phyloP scores from a whole-genome alignment of 108 stramenopile species.

The Pseudonitzschia delicatissima region DNA sequence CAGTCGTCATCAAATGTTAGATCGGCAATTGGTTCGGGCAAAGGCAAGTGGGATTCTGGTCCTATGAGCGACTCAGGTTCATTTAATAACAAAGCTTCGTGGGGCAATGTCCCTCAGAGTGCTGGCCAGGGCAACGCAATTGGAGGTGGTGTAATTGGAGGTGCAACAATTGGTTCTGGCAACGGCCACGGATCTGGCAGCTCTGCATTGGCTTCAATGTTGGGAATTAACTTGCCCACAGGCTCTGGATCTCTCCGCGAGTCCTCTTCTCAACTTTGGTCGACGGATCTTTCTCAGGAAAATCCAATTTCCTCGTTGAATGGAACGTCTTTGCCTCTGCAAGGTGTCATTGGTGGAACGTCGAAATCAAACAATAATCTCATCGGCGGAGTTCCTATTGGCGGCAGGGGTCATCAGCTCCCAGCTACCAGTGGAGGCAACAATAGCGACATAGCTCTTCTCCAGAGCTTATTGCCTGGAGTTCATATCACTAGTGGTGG shows the following conservation, averaged over 20 bases:
- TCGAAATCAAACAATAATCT: slow-evolving; percentile 22
- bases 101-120: slow-evolving; percentile 14
- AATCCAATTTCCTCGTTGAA: slow-evolving; percentile 49
- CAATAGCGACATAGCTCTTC: slow-evolving; percentile 78
- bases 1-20: slow-evolving; percentile 13
- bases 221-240: slow-evolving; percentile 79
- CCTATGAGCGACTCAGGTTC: slow-evolving; percentile 16
- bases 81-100: slow-evolving; percentile 6
- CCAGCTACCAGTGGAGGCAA: slow-evolving; percentile 27
- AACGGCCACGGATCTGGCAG: slow-evolving; percentile 48
- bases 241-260: slow-evolving; percentile 77
- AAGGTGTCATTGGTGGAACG: slow-evolving; percentile 42
- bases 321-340: slow-evolving; percentile 43
- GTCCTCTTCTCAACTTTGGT: slow-evolving; percentile 35
- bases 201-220: slow-evolving; percentile 81
- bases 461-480: slow-evolving; percentile 81
- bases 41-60: slow-evolving; percentile 44
- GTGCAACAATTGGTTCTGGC: slow-evolving; percentile 33
- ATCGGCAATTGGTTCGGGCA: slow-evolving; percentile 29
- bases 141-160: slow-evolving; percentile 43
- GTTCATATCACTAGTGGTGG: slow-evolving; percentile 69
- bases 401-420: slow-evolving; percentile 27
- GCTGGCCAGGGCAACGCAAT: slow-evolving; percentile 6
- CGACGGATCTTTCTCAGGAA: slow-evolving; percentile 19
- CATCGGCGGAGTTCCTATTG: slow-evolving; percentile 66